Percentiles rank a stretch among this genome's conserved stretches.
Evolutionary conservation across 345 rosid species (phyloP).

Genomic region (Eucalyptus coolabah): DNA sequence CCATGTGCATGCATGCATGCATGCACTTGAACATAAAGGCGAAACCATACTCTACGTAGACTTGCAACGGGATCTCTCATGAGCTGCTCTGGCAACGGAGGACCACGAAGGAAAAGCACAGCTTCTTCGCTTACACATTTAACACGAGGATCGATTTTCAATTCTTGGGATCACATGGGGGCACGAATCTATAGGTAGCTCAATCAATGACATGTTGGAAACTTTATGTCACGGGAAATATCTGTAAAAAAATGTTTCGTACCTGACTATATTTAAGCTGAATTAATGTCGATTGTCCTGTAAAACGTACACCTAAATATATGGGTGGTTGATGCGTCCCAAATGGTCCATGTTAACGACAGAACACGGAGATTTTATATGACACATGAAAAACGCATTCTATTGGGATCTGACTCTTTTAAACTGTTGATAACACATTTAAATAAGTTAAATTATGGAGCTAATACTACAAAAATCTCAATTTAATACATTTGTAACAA

Average conservation of each 20-base stretch:
- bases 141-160: background rate
- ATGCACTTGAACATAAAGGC: background rate
- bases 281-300: background rate
- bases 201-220: background rate
- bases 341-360: background rate
- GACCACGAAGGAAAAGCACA: background rate
- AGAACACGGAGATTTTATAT: background rate
- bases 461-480: background rate
- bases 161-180: background rate
- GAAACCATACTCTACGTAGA: background rate
- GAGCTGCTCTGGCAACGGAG: background rate
- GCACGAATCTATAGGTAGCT: background rate
- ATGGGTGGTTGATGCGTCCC: background rate
- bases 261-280: background rate
- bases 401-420: background rate
- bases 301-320: background rate
- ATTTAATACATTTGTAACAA: too few species aligned
- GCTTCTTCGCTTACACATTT: background rate
- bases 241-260: background rate
- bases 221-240: background rate
- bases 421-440: background rate
- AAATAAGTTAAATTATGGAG: background rate
- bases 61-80: background rate
- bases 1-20: background rate
- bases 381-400: background rate